Conservation (phyloP, 73 alveolate genomes). For the Paramecium caudatum region DNA sequence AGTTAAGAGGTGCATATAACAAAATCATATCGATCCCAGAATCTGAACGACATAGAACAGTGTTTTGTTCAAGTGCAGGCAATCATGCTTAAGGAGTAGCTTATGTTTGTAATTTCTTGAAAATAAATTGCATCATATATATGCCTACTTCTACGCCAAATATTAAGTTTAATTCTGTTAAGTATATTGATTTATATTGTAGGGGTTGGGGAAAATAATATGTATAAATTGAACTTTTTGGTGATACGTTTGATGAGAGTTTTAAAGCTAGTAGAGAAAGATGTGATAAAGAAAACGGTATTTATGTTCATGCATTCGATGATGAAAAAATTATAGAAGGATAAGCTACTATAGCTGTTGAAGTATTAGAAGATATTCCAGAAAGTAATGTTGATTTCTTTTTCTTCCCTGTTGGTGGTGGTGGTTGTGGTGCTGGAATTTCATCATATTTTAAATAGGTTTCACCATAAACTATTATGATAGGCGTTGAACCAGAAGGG, state of each 20-base stretch:
- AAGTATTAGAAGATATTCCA: slow-evolving; percentile 76
- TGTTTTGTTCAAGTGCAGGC: slow-evolving; percentile 82
- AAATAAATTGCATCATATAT: slow-evolving; percentile 69
- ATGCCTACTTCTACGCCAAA: slow-evolving; percentile 84
- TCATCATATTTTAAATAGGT: slow-evolving; percentile 62
- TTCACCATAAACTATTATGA: slow-evolving; percentile 64
- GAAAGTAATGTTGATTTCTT: slow-evolving; percentile 58
- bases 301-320: slow-evolving; percentile 81
- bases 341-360: slow-evolving; percentile 84
- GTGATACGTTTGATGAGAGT: slow-evolving; percentile 82
- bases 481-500: slow-evolving; percentile 73
- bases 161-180: slow-evolving; percentile 76
- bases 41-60: slow-evolving; percentile 74
- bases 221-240: slow-evolving; percentile 72
- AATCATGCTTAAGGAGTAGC: slow-evolving; percentile 88
- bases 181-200: neutral
- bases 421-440: slow-evolving; percentile 72
- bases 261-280: slow-evolving; percentile 73
- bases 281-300: slow-evolving; percentile 69
- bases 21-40: slow-evolving; percentile 53
- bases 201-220: slow-evolving; percentile 78
- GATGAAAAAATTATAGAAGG: slow-evolving; percentile 83
- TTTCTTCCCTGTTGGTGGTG: slow-evolving; percentile 75
- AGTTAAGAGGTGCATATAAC: slow-evolving; percentile 72
- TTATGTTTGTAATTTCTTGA: slow-evolving; percentile 69